phyloP scores from a whole-genome alignment of 805 yeast genomes.

The Ogataea paraovalis region DNA sequence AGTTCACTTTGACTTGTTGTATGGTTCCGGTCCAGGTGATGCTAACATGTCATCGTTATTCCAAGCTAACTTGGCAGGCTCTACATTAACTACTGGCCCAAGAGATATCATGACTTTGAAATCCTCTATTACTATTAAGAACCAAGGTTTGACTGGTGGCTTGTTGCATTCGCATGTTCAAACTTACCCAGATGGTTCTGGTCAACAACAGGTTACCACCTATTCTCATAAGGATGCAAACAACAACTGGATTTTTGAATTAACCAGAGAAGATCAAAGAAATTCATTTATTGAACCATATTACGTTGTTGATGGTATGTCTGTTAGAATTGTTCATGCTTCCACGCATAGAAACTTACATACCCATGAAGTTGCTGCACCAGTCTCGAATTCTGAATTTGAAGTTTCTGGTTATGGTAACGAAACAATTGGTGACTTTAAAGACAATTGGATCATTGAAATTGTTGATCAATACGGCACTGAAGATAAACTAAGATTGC shows the following conservation, averaged over 20 bases:
- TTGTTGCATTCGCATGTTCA: slow-evolving; percentile 86
- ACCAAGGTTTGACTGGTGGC: slow-evolving; percentile 69
- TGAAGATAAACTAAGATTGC: slow-evolving; percentile 51
- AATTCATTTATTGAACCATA: slow-evolving; percentile 29
- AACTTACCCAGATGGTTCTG: slow-evolving; percentile 84
- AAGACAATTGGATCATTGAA: slow-evolving; percentile 90
- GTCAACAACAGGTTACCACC: slow-evolving; percentile 92
- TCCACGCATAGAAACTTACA: slow-evolving; percentile 73
- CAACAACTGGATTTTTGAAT: slow-evolving; percentile 74
- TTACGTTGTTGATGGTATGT: slow-evolving; percentile 56
- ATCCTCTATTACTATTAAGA: slow-evolving; percentile 60
- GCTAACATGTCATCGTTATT: slow-evolving; percentile 84
- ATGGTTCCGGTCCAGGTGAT: slow-evolving; percentile 82
- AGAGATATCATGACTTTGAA: slow-evolving; percentile 55
- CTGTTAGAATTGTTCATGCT: slow-evolving; percentile 68
- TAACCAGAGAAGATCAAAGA: slow-evolving; percentile 45
- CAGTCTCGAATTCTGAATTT: slow-evolving; percentile 57
- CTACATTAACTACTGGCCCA: slow-evolving; percentile 63
- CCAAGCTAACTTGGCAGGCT: slow-evolving; percentile 78
- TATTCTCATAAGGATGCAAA: slow-evolving; percentile 86
- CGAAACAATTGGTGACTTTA: slow-evolving; percentile 63
- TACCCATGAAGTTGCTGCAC: slow-evolving; percentile 77
- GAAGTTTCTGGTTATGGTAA: slow-evolving; percentile 91
- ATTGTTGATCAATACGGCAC: slow-evolving; percentile 58
- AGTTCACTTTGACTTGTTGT: slow-evolving; percentile 68